Base-by-base conservation (phyloP, 2,329 filamentous ascomycete genomes). In the Penicillium frequentans region DNA sequence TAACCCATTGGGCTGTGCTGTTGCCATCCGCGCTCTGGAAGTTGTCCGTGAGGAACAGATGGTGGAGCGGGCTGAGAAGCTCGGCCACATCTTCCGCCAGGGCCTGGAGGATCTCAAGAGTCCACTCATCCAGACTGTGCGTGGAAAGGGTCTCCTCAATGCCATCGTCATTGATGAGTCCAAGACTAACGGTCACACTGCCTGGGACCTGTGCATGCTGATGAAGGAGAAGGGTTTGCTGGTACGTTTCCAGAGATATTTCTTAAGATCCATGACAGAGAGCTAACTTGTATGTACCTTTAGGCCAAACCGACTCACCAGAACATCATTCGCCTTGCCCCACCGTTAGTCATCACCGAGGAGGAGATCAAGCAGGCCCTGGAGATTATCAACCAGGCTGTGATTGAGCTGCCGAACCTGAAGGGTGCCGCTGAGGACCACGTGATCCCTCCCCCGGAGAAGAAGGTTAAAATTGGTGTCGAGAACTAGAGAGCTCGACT, bases 251-350 rank as follows among this genome's bases (percentile, higher is more conserved):
- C 1, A 48, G 27, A 29, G 21, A 21, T 19, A 2, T 24, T 21
- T 19, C 29, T n/a, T 7, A 8, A 44, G 39, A 4, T 9, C 16
- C 10, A 39, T 31, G 10, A 6, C 24, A 3, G 39, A 29, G 27
- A 37, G 14, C 19, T 33, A 53, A 43, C 51, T 52, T 37, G 48
- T 29, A 24, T 43, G 10, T 26, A 35, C 45, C 21, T 35, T n/a
- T 73, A 96, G 91, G 95, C 95, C 69, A 99, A 99, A 84, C 95
- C 95, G 29, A 99, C 95, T 7, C 95, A 99, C 77, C 89, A 96
- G 71, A 97, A 98, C 77, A 98, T 99, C 75, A 99, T 99, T 73
- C 90, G 95, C 56, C 89, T 99, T 60, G 95, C 95, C n/a, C 95
- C 95, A 47, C 95, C 95, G 21, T 82, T 99, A 54, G 92, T 99